phyloP scores from a whole-genome alignment of 2,329 filamentous ascomycete species.

The Elsinoe necatrix region DNA sequence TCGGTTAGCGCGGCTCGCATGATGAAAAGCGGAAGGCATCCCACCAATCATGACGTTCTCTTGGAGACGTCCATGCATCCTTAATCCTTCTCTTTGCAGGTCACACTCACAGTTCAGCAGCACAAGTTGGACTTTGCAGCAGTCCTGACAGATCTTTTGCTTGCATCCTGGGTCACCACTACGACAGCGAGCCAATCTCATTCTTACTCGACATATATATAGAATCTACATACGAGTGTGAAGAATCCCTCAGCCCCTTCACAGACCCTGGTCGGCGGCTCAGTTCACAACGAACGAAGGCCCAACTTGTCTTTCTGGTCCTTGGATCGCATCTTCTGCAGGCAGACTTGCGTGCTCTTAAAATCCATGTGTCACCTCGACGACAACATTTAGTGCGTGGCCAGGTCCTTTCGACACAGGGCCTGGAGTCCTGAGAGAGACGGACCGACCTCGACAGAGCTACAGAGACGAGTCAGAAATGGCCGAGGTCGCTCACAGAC shows the following conservation, averaged over 20 bases:
- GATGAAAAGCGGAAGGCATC: conserved; percentile 2
- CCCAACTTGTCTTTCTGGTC: neutral
- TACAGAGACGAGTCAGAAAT: conserved; percentile 1
- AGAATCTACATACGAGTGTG: neutral
- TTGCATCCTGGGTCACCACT: neutral
- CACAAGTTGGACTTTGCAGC: neutral
- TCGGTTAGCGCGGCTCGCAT: conserved; percentile 5
- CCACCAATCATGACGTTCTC: conserved; percentile 12
- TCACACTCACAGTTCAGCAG: neutral
- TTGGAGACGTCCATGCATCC: conserved; percentile 8
- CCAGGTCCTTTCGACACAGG: neutral
- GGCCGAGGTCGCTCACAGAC: conserved; percentile 22
- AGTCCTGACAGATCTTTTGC: neutral
- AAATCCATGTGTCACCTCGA: neutral
- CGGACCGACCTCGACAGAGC: neutral
- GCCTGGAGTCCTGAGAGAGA: neutral
- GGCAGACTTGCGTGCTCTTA: neutral
- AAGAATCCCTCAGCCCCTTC: neutral
- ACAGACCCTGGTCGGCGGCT: neutral
- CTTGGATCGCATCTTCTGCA: neutral
- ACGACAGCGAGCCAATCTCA: neutral
- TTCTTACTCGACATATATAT: conserved; percentile 1
- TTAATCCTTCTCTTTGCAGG: neutral
- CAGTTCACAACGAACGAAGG: neutral
- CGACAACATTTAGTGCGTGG: conserved; percentile 9